These are phyloP conservation scores for Sphaerostilbella broomeana DNA, from an alignment of 2,329 filamentous ascomycete species.

Conservation along the genomic window DNA sequence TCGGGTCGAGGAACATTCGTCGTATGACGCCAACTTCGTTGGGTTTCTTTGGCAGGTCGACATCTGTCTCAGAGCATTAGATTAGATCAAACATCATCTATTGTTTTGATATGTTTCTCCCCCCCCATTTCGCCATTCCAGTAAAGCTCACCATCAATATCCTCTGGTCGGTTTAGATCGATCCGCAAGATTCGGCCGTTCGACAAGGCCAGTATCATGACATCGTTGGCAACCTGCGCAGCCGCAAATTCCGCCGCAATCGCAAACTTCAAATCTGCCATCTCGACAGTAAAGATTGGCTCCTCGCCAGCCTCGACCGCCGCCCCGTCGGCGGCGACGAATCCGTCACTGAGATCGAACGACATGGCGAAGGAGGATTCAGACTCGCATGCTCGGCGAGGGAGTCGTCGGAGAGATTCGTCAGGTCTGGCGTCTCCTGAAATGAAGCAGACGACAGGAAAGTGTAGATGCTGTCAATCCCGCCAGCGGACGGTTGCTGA, in stretches of 20 bases:
- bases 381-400: conserved; percentile 15
- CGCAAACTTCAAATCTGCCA: conserved; percentile 87
- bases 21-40: conserved; percentile 88
- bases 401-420: neutral
- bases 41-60: conserved; percentile 90
- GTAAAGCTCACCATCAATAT: conserved; percentile 70
- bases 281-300: conserved; percentile 92
- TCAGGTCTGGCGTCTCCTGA: neutral
- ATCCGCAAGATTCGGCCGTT: conserved; percentile 91
- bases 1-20: conserved; percentile 95
- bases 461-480: neutral
- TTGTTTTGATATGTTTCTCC: neutral
- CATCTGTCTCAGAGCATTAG: conserved; percentile 53
- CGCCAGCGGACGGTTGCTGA: neutral
- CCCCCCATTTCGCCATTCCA: neutral
- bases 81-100: neutral
- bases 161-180: conserved; percentile 84
- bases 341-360: conserved; percentile 50
- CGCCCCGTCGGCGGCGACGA: conserved; percentile 60
- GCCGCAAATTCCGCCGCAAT: conserved; percentile 94
- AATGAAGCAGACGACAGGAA: neutral
- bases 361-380: conserved; percentile 25
- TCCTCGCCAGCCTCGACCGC: conserved; percentile 54
- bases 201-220: conserved; percentile 83
- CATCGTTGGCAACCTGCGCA: conserved; percentile 95